Evolutionary conservation across 2,329 filamentous ascomycete species (phyloP).

Genomic region (Ascochyta viciae-villosae): DNA sequence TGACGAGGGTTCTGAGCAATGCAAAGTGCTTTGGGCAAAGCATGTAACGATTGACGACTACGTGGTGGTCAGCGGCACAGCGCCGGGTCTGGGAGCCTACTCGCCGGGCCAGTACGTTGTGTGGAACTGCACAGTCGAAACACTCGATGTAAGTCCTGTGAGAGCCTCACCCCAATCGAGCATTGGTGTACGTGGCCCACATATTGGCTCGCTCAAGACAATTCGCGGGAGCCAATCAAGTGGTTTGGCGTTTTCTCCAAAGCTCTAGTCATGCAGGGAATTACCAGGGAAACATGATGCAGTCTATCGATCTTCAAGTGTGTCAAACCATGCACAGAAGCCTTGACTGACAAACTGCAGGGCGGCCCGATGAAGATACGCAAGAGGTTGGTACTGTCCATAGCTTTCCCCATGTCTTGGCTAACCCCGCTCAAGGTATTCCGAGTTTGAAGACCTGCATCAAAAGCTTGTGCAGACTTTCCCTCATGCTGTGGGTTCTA

Average conservation of each 20-base stretch:
- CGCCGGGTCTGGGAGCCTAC: slow-evolving; percentile 77
- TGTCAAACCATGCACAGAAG: not conserved
- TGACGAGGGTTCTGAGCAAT: slow-evolving; percentile 63
- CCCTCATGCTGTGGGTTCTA: slow-evolving; percentile 80
- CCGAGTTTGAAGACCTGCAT: slow-evolving; percentile 88
- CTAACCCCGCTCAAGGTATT: slow-evolving; percentile 68
- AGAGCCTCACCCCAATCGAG: slow-evolving; percentile 24
- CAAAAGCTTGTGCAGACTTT: slow-evolving; percentile 78
- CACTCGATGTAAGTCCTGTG: slow-evolving; percentile 70
- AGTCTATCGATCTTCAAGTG: slow-evolving; percentile 7
- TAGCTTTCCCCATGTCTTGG: slow-evolving; percentile 3
- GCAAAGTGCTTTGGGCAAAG: slow-evolving; percentile 66
- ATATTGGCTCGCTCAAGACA: slow-evolving; percentile 13
- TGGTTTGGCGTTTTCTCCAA: slow-evolving; percentile 6
- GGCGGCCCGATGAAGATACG: slow-evolving; percentile 65
- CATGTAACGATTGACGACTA: slow-evolving; percentile 68
- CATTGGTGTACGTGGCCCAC: slow-evolving; percentile 20
- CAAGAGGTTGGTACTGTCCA: slow-evolving; percentile 58
- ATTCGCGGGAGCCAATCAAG: slow-evolving; percentile 27
- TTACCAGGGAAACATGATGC: slow-evolving; percentile 3
- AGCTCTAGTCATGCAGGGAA: slow-evolving; percentile 21
- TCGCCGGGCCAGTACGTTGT: slow-evolving; percentile 64
- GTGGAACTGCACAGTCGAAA: slow-evolving; percentile 90
- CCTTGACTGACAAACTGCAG: slow-evolving; percentile 41
- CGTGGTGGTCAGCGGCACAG: slow-evolving; percentile 65